phyloP scores from a whole-genome alignment of 2,329 filamentous ascomycete genomes.

The Didymellaceae sp. region DNA sequence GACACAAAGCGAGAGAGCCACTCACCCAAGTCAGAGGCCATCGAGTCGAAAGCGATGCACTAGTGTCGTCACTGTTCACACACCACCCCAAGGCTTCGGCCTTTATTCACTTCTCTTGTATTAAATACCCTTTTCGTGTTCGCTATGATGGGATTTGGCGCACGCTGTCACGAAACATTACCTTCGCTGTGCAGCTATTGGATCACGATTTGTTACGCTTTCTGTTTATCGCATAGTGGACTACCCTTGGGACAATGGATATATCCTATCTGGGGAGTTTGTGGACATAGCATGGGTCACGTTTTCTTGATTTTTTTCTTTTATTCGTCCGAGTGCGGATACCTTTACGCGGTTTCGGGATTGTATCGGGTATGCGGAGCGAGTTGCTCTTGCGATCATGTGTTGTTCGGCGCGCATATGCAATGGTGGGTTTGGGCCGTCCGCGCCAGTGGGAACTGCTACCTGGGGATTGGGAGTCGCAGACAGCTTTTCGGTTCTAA shows the following conservation, averaged over 20 bases:
- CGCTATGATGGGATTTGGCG: slow-evolving; percentile 18
- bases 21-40: slow-evolving; percentile 40
- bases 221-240: slow-evolving; percentile 28
- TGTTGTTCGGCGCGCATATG: slow-evolving; percentile 17
- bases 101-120: slow-evolving; percentile 43
- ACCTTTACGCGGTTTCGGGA: slow-evolving; percentile 37
- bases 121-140: slow-evolving; percentile 37
- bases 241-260: slow-evolving; percentile 24
- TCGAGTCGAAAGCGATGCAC: slow-evolving; percentile 37
- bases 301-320: slow-evolving; percentile 16
- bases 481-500: slow-evolving; percentile 20
- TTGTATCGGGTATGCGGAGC: slow-evolving; percentile 32
- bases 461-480: background rate
- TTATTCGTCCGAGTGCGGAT: slow-evolving; percentile 33
- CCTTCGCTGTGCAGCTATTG: slow-evolving; percentile 37
- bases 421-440: slow-evolving; percentile 5
- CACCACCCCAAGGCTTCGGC: slow-evolving; percentile 6
- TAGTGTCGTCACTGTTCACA: slow-evolving; percentile 27
- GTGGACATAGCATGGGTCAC: slow-evolving; percentile 14
- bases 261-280: slow-evolving; percentile 32
- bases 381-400: slow-evolving; percentile 15
- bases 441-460: slow-evolving; percentile 3
- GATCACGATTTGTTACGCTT: slow-evolving; percentile 37
- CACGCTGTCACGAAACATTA: slow-evolving; percentile 27
- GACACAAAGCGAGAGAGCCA: slow-evolving; percentile 45